Conservation (phyloP, 345 rosid species). For the Ailanthus altissimus region DNA sequence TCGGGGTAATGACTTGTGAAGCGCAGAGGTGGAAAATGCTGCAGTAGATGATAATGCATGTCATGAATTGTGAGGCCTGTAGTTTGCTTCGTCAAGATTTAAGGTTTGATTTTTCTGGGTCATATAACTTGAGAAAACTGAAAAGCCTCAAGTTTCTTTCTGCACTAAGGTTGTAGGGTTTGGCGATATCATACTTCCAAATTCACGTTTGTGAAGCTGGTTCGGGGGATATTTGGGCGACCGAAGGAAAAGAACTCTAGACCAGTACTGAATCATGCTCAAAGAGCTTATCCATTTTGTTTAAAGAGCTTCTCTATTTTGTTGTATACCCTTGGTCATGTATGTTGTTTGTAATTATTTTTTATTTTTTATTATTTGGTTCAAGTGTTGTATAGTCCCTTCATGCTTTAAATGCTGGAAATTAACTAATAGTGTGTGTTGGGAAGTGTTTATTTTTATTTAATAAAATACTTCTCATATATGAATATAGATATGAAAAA, state of each 20-base stretch:
- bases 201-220: neutral
- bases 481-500: too few relatives aligned
- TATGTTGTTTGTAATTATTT: neutral
- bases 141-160: neutral
- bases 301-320: too few relatives aligned
- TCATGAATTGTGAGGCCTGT: neutral
- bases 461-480: too few relatives aligned
- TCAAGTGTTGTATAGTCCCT: neutral
- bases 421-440: too few relatives aligned
- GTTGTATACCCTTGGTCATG: neutral
- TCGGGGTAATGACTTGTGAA: slow-evolving; percentile 31
- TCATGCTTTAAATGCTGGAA: too few relatives aligned
- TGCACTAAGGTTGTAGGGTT: neutral
- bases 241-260: too few relatives aligned
- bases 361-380: neutral
- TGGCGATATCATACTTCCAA: neutral
- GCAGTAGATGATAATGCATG: slow-evolving; percentile 33
- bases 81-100: neutral
- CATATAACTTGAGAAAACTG: neutral
- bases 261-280: too few relatives aligned
- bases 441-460: too few relatives aligned
- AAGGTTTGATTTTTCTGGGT: neutral
- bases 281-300: too few relatives aligned
- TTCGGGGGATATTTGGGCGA: neutral
- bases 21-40: slow-evolving; percentile 38